Percentiles rank a stretch among this genome's conserved stretches.
These are phyloP conservation scores for Hyaloperonospora brassicae DNA, from an alignment of 352 stramenopile species.

Conservation along the genomic window DNA sequence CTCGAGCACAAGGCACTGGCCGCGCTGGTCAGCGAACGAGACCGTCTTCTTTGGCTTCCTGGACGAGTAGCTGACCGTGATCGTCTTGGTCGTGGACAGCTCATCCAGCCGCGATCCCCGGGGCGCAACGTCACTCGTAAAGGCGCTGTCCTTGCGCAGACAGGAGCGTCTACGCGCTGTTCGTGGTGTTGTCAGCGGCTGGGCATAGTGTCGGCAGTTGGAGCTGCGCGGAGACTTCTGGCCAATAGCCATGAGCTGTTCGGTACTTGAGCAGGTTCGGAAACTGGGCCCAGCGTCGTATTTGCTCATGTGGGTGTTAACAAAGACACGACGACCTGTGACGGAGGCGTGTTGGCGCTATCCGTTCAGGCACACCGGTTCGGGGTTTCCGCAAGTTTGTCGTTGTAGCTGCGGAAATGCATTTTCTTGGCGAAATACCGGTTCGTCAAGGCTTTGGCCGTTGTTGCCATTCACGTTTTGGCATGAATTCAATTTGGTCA, in stretches of 20 bases:
- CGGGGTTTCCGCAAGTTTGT: no score
- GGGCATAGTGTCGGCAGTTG: constrained; percentile 7
- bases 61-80: constrained; percentile 29
- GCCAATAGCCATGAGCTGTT: constrained; percentile 21
- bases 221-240: constrained; percentile 16
- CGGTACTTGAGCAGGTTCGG: constrained; percentile 15
- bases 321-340: no score
- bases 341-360: no score
- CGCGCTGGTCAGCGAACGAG: constrained; percentile 53
- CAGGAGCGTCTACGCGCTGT: constrained; percentile 27
- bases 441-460: no score
- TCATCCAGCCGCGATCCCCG: constrained; percentile 25
- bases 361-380: no score
- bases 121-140: constrained; percentile 15
- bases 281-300: no score
- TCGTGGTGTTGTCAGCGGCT: constrained; percentile 7
- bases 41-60: constrained; percentile 47
- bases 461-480: no score
- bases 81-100: constrained; percentile 24
- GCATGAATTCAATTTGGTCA: no score
- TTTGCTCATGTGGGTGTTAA: no score
- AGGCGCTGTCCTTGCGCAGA: constrained; percentile 47
- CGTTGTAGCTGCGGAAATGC: no score
- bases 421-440: no score
- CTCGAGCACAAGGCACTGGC: constrained; percentile 39